Evolutionary conservation across 208 protist species (phyloP).

Genomic region (Trypanosomatidae sp.): DNA sequence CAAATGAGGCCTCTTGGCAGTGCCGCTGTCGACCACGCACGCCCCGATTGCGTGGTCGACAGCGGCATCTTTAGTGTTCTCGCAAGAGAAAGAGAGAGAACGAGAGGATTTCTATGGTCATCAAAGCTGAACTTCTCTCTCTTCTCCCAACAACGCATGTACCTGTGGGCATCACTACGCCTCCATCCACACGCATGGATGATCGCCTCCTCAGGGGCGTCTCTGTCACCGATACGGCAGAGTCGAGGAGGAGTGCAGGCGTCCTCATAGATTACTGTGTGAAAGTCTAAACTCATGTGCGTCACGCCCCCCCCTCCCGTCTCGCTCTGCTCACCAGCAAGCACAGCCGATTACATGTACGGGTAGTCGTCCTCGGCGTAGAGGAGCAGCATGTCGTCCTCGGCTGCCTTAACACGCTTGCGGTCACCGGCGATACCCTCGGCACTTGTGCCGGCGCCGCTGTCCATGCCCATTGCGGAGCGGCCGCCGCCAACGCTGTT

Average conservation of each 20-base stretch:
- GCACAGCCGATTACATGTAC: slow-evolving; percentile 23
- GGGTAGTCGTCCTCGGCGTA: slow-evolving; percentile 61
- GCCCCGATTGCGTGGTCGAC: not conserved
- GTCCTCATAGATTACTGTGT: not conserved
- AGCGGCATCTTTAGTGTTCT: not conserved
- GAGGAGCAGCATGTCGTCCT: slow-evolving; percentile 65
- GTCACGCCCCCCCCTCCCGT: not conserved
- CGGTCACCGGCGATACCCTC: slow-evolving; percentile 8
- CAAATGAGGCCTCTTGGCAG: not conserved
- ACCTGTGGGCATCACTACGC: not conserved
- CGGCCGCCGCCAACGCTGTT: slow-evolving; percentile 8
- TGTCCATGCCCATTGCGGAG: slow-evolving; percentile 15
- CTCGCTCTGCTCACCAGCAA: not conserved
- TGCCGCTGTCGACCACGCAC: not conserved
- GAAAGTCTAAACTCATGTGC: not conserved
- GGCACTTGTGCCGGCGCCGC: slow-evolving; percentile 12
- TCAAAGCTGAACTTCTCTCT: not conserved
- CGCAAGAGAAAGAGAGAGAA: slow-evolving; percentile 1
- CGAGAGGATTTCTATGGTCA: not conserved
- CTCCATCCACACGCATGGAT: not conserved
- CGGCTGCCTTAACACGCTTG: slow-evolving; percentile 36
- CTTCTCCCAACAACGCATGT: not conserved
- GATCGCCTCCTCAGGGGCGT: not conserved
- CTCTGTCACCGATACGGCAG: not conserved
- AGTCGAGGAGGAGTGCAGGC: not conserved